These are phyloP conservation scores for Scheffersomyces quercinus DNA, from an alignment of 1,139 yeast species.

Conservation along the genomic window DNA sequence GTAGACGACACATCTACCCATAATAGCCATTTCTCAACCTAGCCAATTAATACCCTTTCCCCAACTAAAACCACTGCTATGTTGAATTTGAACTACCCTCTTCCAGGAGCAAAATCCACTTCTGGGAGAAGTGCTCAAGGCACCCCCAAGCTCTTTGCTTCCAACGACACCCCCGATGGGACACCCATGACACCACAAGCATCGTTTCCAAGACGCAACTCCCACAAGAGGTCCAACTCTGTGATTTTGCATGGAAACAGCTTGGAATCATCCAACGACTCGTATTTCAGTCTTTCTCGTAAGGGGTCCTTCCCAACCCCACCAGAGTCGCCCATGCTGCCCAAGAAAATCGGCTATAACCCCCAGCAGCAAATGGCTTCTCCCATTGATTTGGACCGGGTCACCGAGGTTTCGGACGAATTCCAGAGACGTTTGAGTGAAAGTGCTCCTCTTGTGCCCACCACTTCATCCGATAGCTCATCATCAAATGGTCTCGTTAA, in stretches of 20 bases:
- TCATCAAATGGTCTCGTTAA: not conserved
- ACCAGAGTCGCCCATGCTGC: constrained; percentile 5
- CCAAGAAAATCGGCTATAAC: not conserved
- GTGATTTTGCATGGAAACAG: constrained; percentile 3
- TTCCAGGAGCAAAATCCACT: not conserved
- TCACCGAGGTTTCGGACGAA: constrained; percentile 9
- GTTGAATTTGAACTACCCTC: not conserved
- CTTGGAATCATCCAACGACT: constrained; percentile 1
- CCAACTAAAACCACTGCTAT: not conserved
- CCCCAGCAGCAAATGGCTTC: not conserved
- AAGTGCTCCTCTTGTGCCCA: not conserved
- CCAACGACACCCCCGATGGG: too few relatives aligned
- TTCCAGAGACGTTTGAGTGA: constrained; percentile 5
- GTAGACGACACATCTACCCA: too few relatives aligned
- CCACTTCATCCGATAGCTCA: not conserved
- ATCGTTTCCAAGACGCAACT: not conserved
- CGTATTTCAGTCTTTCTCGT: constrained; percentile 3
- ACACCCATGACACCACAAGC: not conserved
- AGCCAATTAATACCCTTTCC: too few relatives aligned
- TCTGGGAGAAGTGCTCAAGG: too few relatives aligned
- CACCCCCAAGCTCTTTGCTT: too few relatives aligned
- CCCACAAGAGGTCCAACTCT: constrained; percentile 9
- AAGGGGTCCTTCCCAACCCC: constrained; percentile 2
- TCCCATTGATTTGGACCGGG: constrained; percentile 11
- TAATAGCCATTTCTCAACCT: too few relatives aligned